Conservation (phyloP, 139 green algal genomes). For the Asterochloris sp. region DNA sequence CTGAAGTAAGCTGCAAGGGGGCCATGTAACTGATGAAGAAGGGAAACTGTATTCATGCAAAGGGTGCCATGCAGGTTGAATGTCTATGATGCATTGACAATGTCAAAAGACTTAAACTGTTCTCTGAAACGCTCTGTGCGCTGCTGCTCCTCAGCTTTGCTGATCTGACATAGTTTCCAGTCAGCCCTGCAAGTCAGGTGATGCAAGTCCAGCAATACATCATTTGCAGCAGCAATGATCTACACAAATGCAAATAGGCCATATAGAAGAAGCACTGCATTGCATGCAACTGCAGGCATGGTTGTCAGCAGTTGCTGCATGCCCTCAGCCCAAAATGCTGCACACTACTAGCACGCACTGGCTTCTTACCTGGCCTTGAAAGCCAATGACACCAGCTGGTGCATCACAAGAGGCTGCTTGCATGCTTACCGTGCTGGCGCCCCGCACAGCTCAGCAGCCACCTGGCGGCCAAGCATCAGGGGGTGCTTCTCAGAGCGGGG, state of each 20-base stretch:
- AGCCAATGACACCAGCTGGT: not conserved
- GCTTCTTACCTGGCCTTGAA: not conserved
- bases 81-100: slow-evolving; percentile 7
- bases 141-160: slow-evolving; percentile 51
- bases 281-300: not conserved
- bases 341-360: not conserved
- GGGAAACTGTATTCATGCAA: no score
- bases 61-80: no score
- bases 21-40: no score
- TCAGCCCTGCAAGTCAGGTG: slow-evolving; percentile 44
- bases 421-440: slow-evolving; percentile 41
- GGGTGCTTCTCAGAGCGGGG: slow-evolving; percentile 54
- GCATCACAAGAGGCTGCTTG: not conserved
- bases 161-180: slow-evolving; percentile 70
- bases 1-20: not conserved
- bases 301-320: not conserved
- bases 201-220: not conserved
- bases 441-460: slow-evolving; percentile 65
- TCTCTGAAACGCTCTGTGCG: slow-evolving; percentile 71
- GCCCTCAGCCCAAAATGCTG: not conserved
- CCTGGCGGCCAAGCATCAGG: slow-evolving; percentile 73
- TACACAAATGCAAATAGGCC: not conserved
- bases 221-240: not conserved
- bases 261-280: not conserved
- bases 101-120: slow-evolving; percentile 74